phyloP scores from a whole-genome alignment of 2,329 filamentous ascomycete species.

The Exophiala alcalophila region DNA sequence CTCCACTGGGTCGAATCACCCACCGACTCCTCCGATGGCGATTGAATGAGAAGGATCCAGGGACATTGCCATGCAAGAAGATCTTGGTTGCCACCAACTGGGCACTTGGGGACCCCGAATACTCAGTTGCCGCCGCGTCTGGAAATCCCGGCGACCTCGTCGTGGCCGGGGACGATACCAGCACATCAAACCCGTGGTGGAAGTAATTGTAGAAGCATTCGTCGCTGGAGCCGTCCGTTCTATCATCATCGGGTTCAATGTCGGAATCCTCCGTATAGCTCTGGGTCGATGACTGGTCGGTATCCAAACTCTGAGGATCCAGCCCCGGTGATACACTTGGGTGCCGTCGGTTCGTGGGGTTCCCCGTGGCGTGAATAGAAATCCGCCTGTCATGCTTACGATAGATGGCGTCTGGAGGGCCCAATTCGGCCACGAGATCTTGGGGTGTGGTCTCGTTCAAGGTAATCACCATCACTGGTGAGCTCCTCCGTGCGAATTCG shows the following conservation, averaged over 20 bases:
- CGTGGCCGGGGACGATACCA: conserved; percentile 73
- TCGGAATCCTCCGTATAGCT: conserved; percentile 68
- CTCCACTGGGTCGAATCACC: conserved; percentile 59
- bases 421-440: conserved; percentile 84
- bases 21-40: conserved; percentile 85
- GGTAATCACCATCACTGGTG: conserved; percentile 64
- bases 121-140: conserved; percentile 5
- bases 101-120: conserved; percentile 41
- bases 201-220: conserved; percentile 96
- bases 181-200: conserved; percentile 86
- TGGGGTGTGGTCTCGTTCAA: conserved; percentile 88
- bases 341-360: conserved; percentile 44
- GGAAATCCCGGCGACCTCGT: conserved; percentile 63
- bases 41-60: conserved; percentile 95
- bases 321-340: conserved; percentile 36
- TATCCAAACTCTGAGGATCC: conserved; percentile 56
- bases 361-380: conserved; percentile 68
- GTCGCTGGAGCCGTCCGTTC: conserved; percentile 48
- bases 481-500: conserved; percentile 71
- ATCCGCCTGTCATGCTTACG: conserved; percentile 85
- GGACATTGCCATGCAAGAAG: conserved; percentile 91
- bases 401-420: conserved; percentile 91
- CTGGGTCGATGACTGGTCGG: conserved; percentile 71
- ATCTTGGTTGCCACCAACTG: conserved; percentile 84
- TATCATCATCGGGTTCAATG: conserved; percentile 60